Evolutionary conservation across 148 eudicot genomes (phyloP).

Genomic region (Agrostemma githago): DNA sequence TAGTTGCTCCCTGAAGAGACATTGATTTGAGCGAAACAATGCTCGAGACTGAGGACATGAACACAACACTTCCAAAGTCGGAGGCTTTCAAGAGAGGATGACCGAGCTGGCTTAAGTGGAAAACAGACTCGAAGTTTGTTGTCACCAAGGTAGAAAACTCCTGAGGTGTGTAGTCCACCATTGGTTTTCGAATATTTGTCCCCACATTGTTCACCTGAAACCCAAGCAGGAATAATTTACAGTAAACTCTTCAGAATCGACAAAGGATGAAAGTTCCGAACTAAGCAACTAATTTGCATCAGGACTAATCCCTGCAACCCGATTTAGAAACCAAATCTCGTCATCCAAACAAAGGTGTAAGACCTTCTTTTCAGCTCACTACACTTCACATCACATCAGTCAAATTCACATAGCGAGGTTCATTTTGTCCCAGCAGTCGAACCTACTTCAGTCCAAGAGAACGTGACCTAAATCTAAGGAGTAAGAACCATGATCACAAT

Average conservation of each 20-base stretch:
- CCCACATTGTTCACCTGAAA: slow-evolving; percentile 76
- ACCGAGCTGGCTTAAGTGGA: slow-evolving; percentile 60
- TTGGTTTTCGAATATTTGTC: slow-evolving; percentile 59
- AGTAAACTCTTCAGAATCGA: slow-evolving; percentile 1
- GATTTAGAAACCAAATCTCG: too few species aligned
- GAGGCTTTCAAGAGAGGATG: slow-evolving; percentile 65
- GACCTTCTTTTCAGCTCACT: too few species aligned
- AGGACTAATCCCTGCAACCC: too few species aligned
- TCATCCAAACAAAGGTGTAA: neutral
- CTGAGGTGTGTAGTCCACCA: slow-evolving; percentile 49
- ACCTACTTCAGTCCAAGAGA: neutral
- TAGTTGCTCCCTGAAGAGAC: slow-evolving; percentile 67
- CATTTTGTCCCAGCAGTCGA: too few species aligned
- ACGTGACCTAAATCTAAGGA: neutral
- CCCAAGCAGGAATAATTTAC: neutral
- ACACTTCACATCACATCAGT: too few species aligned
- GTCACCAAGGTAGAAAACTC: slow-evolving; percentile 50
- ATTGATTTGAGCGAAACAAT: slow-evolving; percentile 55
- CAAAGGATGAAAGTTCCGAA: neutral
- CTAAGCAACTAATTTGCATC: neutral
- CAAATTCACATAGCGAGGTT: too few species aligned
- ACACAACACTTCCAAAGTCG: slow-evolving; percentile 50
- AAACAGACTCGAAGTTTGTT: slow-evolving; percentile 65
- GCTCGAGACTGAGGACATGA: slow-evolving; percentile 63
- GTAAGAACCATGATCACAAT: neutral